phyloP scores from a whole-genome alignment of 768 basidiomycete genomes.

The Amanita phalloides region DNA sequence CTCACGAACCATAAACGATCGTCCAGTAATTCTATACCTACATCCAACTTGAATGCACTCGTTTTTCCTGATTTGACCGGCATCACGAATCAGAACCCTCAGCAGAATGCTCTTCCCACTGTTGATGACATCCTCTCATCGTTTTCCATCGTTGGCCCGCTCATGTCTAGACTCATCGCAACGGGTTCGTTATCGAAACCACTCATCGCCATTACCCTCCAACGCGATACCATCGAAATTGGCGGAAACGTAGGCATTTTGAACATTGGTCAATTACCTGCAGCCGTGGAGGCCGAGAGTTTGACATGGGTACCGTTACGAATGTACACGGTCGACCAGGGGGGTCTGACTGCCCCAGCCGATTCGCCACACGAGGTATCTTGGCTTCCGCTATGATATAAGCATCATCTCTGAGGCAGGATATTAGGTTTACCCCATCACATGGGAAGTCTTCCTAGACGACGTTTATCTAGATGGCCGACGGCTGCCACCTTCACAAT shows the following conservation, averaged over 20 bases:
- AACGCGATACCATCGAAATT: constrained; percentile 58
- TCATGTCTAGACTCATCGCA: constrained; percentile 35
- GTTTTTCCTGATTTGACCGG: background rate
- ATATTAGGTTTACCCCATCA: constrained; percentile 46
- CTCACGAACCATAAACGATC: background rate
- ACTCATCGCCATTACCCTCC: constrained; percentile 49
- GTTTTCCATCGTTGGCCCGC: constrained; percentile 31
- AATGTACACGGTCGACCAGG: constrained; percentile 36
- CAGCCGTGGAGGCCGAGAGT: constrained; percentile 30
- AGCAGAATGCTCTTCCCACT: constrained; percentile 6
- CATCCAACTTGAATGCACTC: constrained; percentile 6
- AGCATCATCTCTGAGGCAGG: constrained; percentile 6
- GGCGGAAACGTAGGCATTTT: constrained; percentile 58
- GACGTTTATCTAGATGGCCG: constrained; percentile 63
- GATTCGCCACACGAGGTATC: constrained; percentile 53
- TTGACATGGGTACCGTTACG: constrained; percentile 62
- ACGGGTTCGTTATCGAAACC: constrained; percentile 26
- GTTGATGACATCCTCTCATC: constrained; percentile 22
- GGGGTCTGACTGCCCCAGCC: constrained; percentile 43
- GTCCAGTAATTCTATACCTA: background rate
- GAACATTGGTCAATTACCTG: constrained; percentile 57
- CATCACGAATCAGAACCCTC: background rate
- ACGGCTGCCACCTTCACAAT: constrained; percentile 43
- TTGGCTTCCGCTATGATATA: background rate
- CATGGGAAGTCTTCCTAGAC: constrained; percentile 67